Evolutionary conservation across 2,329 filamentous ascomycete genomes (phyloP).

Genomic region (Penicillium olsonii): DNA sequence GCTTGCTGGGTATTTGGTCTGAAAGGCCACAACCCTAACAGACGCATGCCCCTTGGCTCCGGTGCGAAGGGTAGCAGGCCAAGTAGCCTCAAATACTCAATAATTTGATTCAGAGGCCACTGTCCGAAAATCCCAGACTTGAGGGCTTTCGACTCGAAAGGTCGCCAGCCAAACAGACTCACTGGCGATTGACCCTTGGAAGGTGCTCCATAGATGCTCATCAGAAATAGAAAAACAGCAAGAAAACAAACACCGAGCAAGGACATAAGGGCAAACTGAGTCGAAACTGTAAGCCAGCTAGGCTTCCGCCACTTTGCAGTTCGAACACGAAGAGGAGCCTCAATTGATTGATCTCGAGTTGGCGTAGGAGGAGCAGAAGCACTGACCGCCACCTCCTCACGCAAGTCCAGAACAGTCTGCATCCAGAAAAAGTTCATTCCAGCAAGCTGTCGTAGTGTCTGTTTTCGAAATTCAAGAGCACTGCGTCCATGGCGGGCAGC

Average conservation of each 20-base stretch:
- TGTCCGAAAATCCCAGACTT: not conserved
- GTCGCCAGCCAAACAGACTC: not conserved
- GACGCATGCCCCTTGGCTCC: not conserved
- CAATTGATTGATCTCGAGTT: not conserved
- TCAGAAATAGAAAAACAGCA: not conserved
- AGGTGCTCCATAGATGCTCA: not conserved
- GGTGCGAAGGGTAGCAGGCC: not conserved
- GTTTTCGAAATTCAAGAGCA: conserved; percentile 9
- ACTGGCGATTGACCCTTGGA: not conserved
- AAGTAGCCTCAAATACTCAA: not conserved
- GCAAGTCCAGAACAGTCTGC: not conserved
- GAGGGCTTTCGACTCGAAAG: not conserved
- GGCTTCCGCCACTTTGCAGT: too few relatives aligned
- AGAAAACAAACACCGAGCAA: not conserved
- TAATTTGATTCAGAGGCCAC: not conserved
- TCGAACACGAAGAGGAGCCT: not conserved
- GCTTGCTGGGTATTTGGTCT: not conserved
- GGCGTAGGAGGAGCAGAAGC: not conserved
- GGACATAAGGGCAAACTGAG: not conserved
- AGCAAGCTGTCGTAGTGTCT: conserved; percentile 2
- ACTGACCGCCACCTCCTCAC: not conserved
- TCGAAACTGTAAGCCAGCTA: too few relatives aligned
- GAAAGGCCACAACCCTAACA: not conserved
- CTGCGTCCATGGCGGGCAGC: conserved; percentile 9
- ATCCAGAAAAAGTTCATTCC: conserved; percentile 2